Conservation (phyloP, 352 stramenopile genomes). For the Pythium coloratum region DNA sequence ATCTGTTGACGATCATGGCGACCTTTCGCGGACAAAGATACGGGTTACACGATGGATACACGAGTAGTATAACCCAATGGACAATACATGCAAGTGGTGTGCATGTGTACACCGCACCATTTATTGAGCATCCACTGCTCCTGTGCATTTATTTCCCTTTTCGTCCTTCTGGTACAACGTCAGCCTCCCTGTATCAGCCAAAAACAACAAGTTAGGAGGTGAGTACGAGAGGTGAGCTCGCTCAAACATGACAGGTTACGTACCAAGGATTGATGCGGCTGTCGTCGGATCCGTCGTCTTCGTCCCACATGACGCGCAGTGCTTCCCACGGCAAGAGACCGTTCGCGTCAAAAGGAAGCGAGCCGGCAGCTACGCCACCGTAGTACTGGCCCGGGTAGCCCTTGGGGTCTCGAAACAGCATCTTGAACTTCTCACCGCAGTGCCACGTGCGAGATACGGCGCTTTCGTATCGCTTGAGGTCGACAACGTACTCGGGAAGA, state of each 20-base stretch:
- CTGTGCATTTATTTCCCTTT: conserved; percentile 21
- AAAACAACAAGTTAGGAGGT: background rate
- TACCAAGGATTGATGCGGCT: conserved; percentile 86
- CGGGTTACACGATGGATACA: conserved; percentile 12
- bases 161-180: conserved; percentile 21
- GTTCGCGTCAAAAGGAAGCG: conserved; percentile 55
- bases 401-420: conserved; percentile 75
- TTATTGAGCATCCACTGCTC: background rate
- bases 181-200: conserved; percentile 20
- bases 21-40: conserved; percentile 19
- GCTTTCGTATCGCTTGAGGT: conserved; percentile 62
- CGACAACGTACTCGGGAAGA: conserved; percentile 71
- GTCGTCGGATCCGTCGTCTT: conserved; percentile 82
- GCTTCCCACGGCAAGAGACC: conserved; percentile 81
- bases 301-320: conserved; percentile 79
- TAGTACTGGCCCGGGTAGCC: conserved; percentile 76
- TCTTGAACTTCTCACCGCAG: conserved; percentile 72
- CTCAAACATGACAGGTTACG: conserved; percentile 14
- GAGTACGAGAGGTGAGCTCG: background rate
- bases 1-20: background rate
- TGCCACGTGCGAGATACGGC: conserved; percentile 58
- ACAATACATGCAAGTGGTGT: background rate
- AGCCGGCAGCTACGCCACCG: conserved; percentile 59
- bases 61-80: background rate
- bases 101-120: background rate